These are phyloP conservation scores for Punica granatum DNA, from an alignment of 345 rosid species.

Conservation along the genomic window DNA sequence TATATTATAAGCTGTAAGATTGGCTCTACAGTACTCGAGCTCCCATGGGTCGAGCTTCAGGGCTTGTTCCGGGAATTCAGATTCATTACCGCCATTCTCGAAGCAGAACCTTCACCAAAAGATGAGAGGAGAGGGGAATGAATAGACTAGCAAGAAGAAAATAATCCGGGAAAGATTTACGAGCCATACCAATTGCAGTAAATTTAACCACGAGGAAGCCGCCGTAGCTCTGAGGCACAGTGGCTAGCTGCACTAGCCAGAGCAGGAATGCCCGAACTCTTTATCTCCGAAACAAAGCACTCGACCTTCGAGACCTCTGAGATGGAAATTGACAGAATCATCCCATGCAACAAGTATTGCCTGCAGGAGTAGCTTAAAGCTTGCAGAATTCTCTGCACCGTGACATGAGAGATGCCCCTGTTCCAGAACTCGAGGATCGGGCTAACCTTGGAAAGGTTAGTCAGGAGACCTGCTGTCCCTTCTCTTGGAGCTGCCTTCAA, in stretches of 20 bases:
- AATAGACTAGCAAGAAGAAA: not conserved
- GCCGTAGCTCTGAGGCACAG: conserved; percentile 59
- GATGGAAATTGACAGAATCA: conserved; percentile 70
- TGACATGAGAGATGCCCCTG: conserved; percentile 31
- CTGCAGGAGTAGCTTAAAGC: conserved; percentile 71
- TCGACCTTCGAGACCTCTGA: conserved; percentile 57
- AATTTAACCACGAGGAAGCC: conserved; percentile 56
- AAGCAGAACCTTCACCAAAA: not conserved
- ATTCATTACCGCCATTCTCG: not conserved
- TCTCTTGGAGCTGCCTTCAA: conserved; percentile 89
- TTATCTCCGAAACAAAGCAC: conserved; percentile 50
- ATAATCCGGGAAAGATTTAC: not conserved
- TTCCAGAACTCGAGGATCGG: conserved; percentile 55
- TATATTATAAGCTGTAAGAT: not conserved
- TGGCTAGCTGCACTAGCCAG: conserved; percentile 51
- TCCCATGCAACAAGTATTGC: conserved; percentile 74
- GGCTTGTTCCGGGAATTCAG: not conserved
- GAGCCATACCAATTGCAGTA: not conserved
- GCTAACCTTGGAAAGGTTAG: conserved; percentile 69
- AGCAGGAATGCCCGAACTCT: conserved; percentile 39
- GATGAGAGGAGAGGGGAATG: not conserved
- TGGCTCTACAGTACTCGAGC: not conserved
- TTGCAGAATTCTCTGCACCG: conserved; percentile 68
- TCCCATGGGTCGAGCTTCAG: not conserved
- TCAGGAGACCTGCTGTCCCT: conserved; percentile 74